phyloP scores from a whole-genome alignment of 176 grass and related monocot genomes.

The Hsuehochloa calcarea region DNA sequence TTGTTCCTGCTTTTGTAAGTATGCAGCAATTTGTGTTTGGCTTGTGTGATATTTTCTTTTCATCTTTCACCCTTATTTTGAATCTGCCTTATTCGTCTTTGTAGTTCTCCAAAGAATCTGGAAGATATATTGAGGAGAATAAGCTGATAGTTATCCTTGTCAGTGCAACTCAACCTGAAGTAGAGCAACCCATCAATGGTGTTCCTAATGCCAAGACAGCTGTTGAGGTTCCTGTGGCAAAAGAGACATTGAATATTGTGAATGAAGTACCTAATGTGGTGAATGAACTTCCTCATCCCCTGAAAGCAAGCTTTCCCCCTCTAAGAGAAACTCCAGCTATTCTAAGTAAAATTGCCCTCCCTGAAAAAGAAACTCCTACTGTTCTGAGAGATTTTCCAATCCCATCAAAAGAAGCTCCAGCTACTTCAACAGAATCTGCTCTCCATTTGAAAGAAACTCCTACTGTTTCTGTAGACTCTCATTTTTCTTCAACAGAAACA shows the following conservation, averaged over 20 bases:
- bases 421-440: conserved; percentile 32
- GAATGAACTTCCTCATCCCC: conserved; percentile 25
- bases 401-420: conserved; percentile 40
- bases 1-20: conserved; percentile 80
- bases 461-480: conserved; percentile 23
- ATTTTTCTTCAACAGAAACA: conserved; percentile 48
- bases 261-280: conserved; percentile 38
- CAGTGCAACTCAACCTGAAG: conserved; percentile 39
- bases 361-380: conserved; percentile 32
- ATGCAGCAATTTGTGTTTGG: conserved; percentile 16
- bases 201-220: conserved; percentile 12
- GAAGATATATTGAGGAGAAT: conserved; percentile 74
- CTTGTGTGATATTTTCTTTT: background rate
- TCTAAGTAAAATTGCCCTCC: conserved; percentile 30
- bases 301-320: conserved; percentile 30
- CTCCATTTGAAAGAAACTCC: conserved; percentile 35
- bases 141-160: conserved; percentile 77
- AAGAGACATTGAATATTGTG: conserved; percentile 30
- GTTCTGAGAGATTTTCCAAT: conserved; percentile 30
- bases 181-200: conserved; percentile 22
- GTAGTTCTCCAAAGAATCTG: conserved; percentile 81
- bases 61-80: conserved; percentile 7
- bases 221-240: conserved; percentile 23
- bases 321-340: conserved; percentile 42
- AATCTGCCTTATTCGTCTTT: conserved; percentile 24